A percentile compares a stretch with the other conserved stretches of the same genome.
Evolutionary conservation across 1,139 yeast genomes (phyloP).

Genomic region (Suhomyces anneliseae): DNA sequence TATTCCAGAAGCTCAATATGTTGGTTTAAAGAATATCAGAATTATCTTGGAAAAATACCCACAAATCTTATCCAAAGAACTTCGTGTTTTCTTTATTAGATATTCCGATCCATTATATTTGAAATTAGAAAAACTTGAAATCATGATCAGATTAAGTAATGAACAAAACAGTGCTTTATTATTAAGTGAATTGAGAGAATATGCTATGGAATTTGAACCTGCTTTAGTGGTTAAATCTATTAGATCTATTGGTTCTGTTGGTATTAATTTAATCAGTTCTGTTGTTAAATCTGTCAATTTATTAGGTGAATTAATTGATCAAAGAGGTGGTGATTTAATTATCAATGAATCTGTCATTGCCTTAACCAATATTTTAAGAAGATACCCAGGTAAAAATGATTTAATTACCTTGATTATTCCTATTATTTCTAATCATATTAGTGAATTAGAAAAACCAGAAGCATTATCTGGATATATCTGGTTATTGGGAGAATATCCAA

Average conservation of each 20-base stretch:
- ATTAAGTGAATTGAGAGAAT: constrained; percentile 84
- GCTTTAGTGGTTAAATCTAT: constrained; percentile 84
- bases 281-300: constrained; percentile 74
- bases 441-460: constrained; percentile 59
- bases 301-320: constrained; percentile 71
- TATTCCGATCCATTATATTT: constrained; percentile 93
- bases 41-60: constrained; percentile 91
- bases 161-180: constrained; percentile 67
- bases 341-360: constrained; percentile 80
- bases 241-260: constrained; percentile 83
- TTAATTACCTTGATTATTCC: constrained; percentile 68
- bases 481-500: constrained; percentile 87
- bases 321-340: constrained; percentile 70
- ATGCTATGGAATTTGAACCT: constrained; percentile 91
- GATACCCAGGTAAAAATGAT: constrained; percentile 65
- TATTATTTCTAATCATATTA: constrained; percentile 59
- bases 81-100: constrained; percentile 88
- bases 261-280: constrained; percentile 68
- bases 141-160: constrained; percentile 80
- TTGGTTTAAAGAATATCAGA: constrained; percentile 88
- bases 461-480: constrained; percentile 80
- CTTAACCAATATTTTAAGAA: constrained; percentile 75
- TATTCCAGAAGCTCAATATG: constrained; percentile 93
- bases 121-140: constrained; percentile 89
- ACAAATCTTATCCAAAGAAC: constrained; percentile 69